These are phyloP conservation scores for Coemansia sp. DNA, from an alignment of 192 early-diverging fungal species.

Conservation along the genomic window DNA sequence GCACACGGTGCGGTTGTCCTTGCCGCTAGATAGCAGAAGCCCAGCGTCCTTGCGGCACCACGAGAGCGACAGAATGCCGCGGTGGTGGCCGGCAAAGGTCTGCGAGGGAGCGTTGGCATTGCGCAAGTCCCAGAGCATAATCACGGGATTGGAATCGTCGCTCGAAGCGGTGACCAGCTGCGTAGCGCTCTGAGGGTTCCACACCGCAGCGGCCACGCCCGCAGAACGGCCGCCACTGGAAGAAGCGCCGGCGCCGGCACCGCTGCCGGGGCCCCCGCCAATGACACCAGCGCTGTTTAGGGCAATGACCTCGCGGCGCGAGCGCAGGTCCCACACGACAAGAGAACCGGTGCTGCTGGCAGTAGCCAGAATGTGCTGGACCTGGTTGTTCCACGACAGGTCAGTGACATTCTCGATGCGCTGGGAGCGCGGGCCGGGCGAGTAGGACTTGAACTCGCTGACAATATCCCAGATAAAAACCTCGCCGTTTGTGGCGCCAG, in stretches of 20 bases:
- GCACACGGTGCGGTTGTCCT: slow-evolving; percentile 90
- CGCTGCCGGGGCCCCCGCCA: slow-evolving; percentile 19
- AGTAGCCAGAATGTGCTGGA: slow-evolving; percentile 88
- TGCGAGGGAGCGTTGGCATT: slow-evolving; percentile 91
- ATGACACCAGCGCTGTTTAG: slow-evolving; percentile 58
- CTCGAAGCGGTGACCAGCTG: slow-evolving; percentile 90
- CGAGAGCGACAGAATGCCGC: slow-evolving; percentile 85
- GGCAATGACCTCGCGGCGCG: slow-evolving; percentile 77
- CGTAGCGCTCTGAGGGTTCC: slow-evolving; percentile 93
- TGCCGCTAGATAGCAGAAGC: slow-evolving; percentile 87
- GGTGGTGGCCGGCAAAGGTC: slow-evolving; percentile 73
- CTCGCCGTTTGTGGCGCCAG: slow-evolving; percentile 88
- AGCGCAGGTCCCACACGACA: slow-evolving; percentile 93
- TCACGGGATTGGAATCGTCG: slow-evolving; percentile 84
- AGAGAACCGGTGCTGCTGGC: slow-evolving; percentile 87
- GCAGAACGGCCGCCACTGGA: too few relatives aligned
- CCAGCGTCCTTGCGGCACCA: slow-evolving; percentile 96
- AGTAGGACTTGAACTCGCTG: slow-evolving; percentile 81
- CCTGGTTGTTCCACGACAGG: slow-evolving; percentile 89
- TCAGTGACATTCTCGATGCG: slow-evolving; percentile 84
- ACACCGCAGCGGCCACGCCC: slow-evolving; percentile 77
- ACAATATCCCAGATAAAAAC: slow-evolving; percentile 93
- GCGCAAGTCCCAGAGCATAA: slow-evolving; percentile 93
- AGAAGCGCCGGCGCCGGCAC: too few relatives aligned
- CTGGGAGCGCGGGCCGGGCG: slow-evolving; percentile 78